Percentiles rank a stretch among this genome's conserved stretches.
Evolutionary conservation across 2,329 filamentous ascomycete species (phyloP).

Genomic region (Phaeomoniella chlamydospora): DNA sequence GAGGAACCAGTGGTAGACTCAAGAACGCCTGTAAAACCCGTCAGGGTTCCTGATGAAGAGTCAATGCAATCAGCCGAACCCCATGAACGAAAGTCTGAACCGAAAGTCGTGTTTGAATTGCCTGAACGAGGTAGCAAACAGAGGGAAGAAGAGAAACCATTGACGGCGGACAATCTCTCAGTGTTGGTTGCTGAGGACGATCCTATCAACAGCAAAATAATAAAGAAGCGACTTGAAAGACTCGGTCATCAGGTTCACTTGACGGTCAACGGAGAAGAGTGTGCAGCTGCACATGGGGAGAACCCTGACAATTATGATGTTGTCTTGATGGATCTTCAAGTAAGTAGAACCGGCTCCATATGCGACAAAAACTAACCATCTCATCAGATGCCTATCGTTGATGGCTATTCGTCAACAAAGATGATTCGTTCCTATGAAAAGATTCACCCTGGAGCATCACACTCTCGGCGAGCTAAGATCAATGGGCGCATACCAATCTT

Average conservation of each 20-base stretch:
- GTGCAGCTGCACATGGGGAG: slow-evolving; percentile 55
- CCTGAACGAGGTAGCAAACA: slow-evolving; percentile 1
- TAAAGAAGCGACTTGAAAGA: slow-evolving; percentile 68
- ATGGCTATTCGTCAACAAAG: slow-evolving; percentile 67
- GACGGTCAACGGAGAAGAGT: slow-evolving; percentile 75
- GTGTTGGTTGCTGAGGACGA: slow-evolving; percentile 80
- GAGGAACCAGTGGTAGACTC: slow-evolving; percentile 18
- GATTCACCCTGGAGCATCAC: slow-evolving; percentile 28
- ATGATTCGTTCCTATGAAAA: slow-evolving; percentile 66
- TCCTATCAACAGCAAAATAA: slow-evolving; percentile 69
- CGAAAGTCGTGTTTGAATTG: slow-evolving; percentile 2
- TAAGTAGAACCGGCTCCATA: too few relatives aligned
- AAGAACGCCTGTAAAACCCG: slow-evolving; percentile 16
- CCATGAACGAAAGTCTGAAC: neutral
- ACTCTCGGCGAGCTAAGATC: slow-evolving; percentile 43
- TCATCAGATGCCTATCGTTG: slow-evolving; percentile 75
- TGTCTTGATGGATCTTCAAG: slow-evolving; percentile 87
- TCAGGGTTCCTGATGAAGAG: slow-evolving; percentile 14
- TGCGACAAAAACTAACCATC: slow-evolving; percentile 2
- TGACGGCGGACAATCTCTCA: slow-evolving; percentile 32
- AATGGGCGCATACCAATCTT: slow-evolving; percentile 67
- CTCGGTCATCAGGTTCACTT: slow-evolving; percentile 56
- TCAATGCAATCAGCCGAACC: neutral
- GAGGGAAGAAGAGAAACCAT: slow-evolving; percentile 1
- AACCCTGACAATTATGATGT: slow-evolving; percentile 54